Evolutionary conservation across 768 basidiomycete genomes (phyloP).

Genomic region (Russula sp.): DNA sequence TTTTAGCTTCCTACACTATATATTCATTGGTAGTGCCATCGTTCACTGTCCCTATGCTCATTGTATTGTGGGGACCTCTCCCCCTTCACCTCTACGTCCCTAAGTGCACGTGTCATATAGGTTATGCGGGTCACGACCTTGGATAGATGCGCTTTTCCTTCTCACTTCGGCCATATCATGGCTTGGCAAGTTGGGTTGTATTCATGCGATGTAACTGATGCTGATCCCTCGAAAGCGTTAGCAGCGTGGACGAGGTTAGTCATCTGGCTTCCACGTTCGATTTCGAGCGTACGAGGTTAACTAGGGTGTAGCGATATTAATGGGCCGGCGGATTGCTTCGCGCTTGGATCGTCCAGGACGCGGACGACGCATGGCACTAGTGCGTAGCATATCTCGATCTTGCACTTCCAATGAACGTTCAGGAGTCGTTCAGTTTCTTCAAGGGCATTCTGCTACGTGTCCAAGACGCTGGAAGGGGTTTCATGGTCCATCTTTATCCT

Average conservation of each 20-base stretch:
- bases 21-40: conserved; percentile 62
- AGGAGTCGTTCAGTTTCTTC: conserved; percentile 39
- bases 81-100: neutral
- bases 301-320: conserved; percentile 52
- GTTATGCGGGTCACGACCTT: conserved; percentile 62
- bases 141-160: conserved; percentile 47
- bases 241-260: conserved; percentile 43
- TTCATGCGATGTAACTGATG: neutral
- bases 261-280: neutral
- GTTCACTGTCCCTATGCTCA: conserved; percentile 34
- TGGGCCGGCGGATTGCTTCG: conserved; percentile 54
- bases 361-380: conserved; percentile 49
- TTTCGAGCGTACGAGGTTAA: neutral
- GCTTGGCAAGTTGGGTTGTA: conserved; percentile 46
- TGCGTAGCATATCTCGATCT: conserved; percentile 28
- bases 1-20: conserved; percentile 59
- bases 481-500: conserved; percentile 66
- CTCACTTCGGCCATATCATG: conserved; percentile 56
- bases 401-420: conserved; percentile 4
- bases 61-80: neutral
- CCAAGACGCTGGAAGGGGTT: conserved; percentile 72
- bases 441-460: conserved; percentile 61
- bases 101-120: conserved; percentile 31
- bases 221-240: conserved; percentile 42
- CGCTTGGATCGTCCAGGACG: conserved; percentile 33